A percentile compares a stretch with the other conserved stretches of the same genome.
These are phyloP conservation scores for Sicyos edulis DNA, from an alignment of 306 rosid species.

Conservation along the genomic window DNA sequence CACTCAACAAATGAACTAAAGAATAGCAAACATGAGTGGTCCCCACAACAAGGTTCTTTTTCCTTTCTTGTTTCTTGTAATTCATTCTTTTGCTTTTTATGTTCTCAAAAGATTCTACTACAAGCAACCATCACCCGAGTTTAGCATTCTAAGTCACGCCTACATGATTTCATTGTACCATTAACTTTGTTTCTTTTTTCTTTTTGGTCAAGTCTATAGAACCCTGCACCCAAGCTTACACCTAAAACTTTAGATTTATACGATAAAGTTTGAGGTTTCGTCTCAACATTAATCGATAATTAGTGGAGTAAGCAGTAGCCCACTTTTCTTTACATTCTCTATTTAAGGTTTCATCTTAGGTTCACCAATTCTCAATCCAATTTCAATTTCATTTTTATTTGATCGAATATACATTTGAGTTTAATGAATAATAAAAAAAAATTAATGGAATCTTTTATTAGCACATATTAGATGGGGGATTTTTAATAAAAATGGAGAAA, in stretches of 20 bases:
- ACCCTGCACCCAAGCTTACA: background rate
- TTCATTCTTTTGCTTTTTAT: background rate
- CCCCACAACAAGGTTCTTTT: background rate
- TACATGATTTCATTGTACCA: background rate
- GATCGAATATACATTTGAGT: no score
- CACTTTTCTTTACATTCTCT: no score
- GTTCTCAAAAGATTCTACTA: background rate
- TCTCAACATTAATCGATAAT: no score
- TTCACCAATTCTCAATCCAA: no score
- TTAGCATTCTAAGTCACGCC: slow-evolving; percentile 18
- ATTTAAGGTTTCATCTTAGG: no score
- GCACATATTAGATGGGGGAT: no score
- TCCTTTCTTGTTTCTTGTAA: background rate
- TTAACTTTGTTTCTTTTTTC: background rate
- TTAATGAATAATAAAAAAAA: no score
- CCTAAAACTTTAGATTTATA: background rate
- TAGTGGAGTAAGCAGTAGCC: no score
- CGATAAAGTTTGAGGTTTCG: no score
- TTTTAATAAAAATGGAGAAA: no score
- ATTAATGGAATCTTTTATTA: no score
- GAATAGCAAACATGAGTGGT: background rate
- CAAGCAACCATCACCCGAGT: background rate
- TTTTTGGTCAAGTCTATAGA: background rate
- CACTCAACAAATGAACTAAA: slow-evolving; percentile 4
- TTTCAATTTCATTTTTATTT: no score